Evolutionary conservation across 371 early-diverging fungal species (phyloP), one percentile per base, ranked within the genome.

Genomic region (Syncephalastrum monosporum): DNA sequence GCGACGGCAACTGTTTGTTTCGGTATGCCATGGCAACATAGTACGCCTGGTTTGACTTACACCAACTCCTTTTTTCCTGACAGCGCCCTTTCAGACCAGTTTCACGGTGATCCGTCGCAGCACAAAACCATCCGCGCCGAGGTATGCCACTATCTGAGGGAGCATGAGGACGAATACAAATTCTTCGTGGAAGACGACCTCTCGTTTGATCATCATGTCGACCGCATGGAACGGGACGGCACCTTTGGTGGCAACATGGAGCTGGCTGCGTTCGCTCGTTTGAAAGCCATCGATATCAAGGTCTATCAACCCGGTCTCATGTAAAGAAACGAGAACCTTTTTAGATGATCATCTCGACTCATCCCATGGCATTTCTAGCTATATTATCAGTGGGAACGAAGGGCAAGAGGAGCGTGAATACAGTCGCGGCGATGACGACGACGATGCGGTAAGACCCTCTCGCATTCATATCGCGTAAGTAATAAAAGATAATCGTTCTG

Each of bases 1-100:
- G 93, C 33, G 93, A 94, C 62, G 93, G 93, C 52, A 93, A 94
- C 74, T 94, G 95, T 65, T 67, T 91, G 45, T 92, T 90, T 64
- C 76, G 89, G 82, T 79, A 74, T 53, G 51, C 57, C 0, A 12
- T 27, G 8, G 10, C 2, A 33, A 10, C 38, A 0, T 33, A 29
- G 7, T 29, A 29, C 3, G 12, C 8, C 38, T 33, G 2, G 12
- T 14, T 21, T 14, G 33, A 21, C 25, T 15, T 6, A n/a, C n/a
- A n/a, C 3, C 53, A 16, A 56, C 46, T 53, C 47, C 42, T 29
- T 25, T 53, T 29, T 29, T n/a, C 43, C 33, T 8, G 27, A 42
- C 27, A 82, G 90, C 13, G 81, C 91, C 1, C 74, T 92, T 23
- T 82, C 89, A 3, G 91, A 93, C 67, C 93, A 93, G 64, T 77